Percentiles rank a stretch among this genome's conserved stretches.
These are phyloP conservation scores for Cystofilobasidium bisporidii DNA, from an alignment of 768 basidiomycete genomes.

Conservation along the genomic window DNA sequence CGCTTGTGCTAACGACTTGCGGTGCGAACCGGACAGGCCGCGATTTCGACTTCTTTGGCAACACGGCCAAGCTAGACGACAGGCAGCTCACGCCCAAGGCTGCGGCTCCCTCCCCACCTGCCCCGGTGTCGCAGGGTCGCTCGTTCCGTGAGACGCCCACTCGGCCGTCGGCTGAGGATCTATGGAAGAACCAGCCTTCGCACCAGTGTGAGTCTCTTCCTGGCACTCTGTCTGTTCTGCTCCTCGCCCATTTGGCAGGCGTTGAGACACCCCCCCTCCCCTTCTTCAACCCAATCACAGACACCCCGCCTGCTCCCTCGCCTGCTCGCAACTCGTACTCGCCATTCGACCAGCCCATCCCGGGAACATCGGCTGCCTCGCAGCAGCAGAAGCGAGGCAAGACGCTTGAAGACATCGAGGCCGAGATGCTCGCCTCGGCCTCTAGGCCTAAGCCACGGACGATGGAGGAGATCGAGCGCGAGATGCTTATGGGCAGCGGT, in stretches of 20 bases:
- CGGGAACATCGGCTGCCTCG: neutral
- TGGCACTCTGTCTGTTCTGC: too few species aligned
- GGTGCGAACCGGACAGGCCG: slow-evolving; percentile 49
- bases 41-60: slow-evolving; percentile 68
- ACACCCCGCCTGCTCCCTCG: neutral
- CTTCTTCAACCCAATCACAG: too few species aligned
- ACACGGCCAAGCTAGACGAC: slow-evolving; percentile 43
- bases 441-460: slow-evolving; percentile 33
- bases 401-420: slow-evolving; percentile 39
- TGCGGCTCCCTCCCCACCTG: slow-evolving; percentile 26
- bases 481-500: slow-evolving; percentile 33
- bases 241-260: too few species aligned
- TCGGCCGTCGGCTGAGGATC: neutral
- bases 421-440: slow-evolving; percentile 32
- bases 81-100: slow-evolving; percentile 10
- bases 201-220: neutral
- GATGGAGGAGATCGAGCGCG: slow-evolving; percentile 41
- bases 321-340: slow-evolving; percentile 12
- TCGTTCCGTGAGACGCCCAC: neutral
- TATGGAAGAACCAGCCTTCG: slow-evolving; percentile 8
- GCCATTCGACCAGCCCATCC: slow-evolving; percentile 16
- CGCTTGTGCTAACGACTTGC: neutral
- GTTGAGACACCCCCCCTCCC: too few species aligned
- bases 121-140: neutral
- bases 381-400: slow-evolving; percentile 22